A percentile compares a stretch with the other conserved stretches of the same genome.
These are phyloP conservation scores for Phanerochaete sordida DNA, from an alignment of 768 basidiomycete genomes.

Conservation along the genomic window DNA sequence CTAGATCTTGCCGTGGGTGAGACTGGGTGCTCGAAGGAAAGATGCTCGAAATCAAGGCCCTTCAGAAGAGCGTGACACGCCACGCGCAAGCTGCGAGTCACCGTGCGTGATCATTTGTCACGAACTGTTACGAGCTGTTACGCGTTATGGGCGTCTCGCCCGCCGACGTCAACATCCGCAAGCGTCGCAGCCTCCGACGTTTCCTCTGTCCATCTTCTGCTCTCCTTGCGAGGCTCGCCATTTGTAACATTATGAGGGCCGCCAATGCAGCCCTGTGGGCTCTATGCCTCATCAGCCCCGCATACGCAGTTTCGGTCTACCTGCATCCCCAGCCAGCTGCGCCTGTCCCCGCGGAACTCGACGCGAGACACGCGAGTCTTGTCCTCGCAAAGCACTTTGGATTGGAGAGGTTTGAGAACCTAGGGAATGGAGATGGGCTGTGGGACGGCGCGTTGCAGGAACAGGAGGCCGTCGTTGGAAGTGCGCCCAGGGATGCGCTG, in stretches of 20 bases:
- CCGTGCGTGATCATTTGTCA: background rate
- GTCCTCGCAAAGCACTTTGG: conserved; percentile 67
- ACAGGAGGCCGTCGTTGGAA: conserved; percentile 49
- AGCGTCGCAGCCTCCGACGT: background rate
- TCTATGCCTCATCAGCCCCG: conserved; percentile 33
- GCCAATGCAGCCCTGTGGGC: conserved; percentile 15
- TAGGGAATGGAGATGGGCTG: conserved; percentile 33
- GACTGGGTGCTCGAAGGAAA: too few species aligned
- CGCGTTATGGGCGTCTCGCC: conserved; percentile 1
- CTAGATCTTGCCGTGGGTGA: too few species aligned
- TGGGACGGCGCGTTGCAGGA: conserved; percentile 18
- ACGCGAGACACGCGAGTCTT: conserved; percentile 52
- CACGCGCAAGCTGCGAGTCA: too few species aligned
- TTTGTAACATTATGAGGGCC: conserved; percentile 3
- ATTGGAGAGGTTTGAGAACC: conserved; percentile 60
- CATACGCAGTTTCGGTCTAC: conserved; percentile 52
- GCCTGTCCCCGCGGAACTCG: conserved; percentile 34
- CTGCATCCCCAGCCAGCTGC: conserved; percentile 43
- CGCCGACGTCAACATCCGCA: conserved; percentile 4
- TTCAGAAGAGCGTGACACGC: too few species aligned
- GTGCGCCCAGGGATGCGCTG: conserved; percentile 47
- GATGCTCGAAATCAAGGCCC: too few species aligned
- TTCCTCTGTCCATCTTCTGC: background rate
- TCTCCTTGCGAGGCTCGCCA: background rate
- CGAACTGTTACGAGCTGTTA: background rate